phyloP scores from a whole-genome alignment of 2,329 filamentous ascomycete genomes.

The Alternaria arborescens region DNA sequence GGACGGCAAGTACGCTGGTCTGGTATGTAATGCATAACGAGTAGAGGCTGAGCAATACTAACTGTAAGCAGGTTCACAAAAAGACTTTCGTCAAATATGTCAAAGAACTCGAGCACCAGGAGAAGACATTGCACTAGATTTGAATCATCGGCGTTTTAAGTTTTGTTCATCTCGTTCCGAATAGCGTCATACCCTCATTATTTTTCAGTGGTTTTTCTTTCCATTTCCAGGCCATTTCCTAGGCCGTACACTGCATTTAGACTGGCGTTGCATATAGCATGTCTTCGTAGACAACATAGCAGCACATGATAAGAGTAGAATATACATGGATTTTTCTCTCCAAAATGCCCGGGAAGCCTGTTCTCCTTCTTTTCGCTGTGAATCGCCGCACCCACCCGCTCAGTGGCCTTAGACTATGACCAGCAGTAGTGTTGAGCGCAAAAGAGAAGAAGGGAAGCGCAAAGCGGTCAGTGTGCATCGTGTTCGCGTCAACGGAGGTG shows the following conservation, averaged over 20 bases:
- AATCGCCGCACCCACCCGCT: no score
- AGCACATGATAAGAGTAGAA: slow-evolving; percentile 2
- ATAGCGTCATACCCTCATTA: slow-evolving; percentile 9
- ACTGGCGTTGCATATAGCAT: slow-evolving; percentile 7
- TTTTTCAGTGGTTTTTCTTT: not conserved
- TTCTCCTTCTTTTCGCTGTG: not conserved
- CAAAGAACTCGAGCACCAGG: slow-evolving; percentile 75
- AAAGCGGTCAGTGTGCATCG: no score
- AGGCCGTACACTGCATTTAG: slow-evolving; percentile 10
- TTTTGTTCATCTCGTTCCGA: not conserved
- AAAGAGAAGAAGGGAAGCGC: no score
- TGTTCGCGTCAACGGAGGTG: no score
- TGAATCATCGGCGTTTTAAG: not conserved
- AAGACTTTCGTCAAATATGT: slow-evolving; percentile 97
- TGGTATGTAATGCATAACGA: slow-evolving; percentile 65
- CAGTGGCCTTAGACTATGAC: no score
- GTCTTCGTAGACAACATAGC: not conserved
- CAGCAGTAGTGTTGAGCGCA: no score
- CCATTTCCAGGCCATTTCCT: not conserved
- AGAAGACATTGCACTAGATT: slow-evolving; percentile 31
- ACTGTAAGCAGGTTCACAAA: slow-evolving; percentile 75
- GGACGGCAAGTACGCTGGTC: slow-evolving; percentile 84
- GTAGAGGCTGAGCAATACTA: not conserved
- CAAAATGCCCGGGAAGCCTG: not conserved
- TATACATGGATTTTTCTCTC: not conserved